These are phyloP conservation scores for Diaporthe citrichinensis DNA, from an alignment of 2,329 filamentous ascomycete genomes.

Conservation along the genomic window DNA sequence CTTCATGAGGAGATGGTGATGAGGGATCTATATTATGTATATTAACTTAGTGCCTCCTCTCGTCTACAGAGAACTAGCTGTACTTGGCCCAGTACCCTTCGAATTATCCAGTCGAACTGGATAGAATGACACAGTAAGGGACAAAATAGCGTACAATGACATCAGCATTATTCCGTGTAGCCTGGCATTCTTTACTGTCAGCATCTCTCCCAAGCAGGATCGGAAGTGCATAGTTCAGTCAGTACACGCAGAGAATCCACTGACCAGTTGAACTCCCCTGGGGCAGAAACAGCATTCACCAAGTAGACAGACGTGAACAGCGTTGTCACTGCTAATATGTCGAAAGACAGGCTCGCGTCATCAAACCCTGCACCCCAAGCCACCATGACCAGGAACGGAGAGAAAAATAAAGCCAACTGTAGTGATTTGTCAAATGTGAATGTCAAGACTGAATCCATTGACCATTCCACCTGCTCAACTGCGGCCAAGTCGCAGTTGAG, in stretches of 20 bases:
- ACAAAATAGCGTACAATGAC: background rate
- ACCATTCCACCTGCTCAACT: conserved; percentile 8
- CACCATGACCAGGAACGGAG: conserved; percentile 2
- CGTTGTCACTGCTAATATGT: background rate
- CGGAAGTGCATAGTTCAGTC: background rate
- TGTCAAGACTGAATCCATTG: conserved; percentile 3
- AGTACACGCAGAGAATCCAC: background rate
- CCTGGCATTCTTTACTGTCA: background rate
- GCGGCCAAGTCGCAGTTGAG: conserved; percentile 18
- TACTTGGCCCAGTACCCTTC: too few relatives aligned
- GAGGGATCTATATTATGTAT: background rate
- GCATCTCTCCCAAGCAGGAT: background rate
- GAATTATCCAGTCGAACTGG: background rate
- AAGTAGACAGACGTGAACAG: conserved; percentile 8
- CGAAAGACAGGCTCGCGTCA: background rate
- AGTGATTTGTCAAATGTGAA: conserved; percentile 9
- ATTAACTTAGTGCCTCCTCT: too few relatives aligned
- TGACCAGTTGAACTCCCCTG: background rate
- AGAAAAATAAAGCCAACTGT: conserved; percentile 8
- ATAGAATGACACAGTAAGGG: background rate
- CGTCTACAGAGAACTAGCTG: too few relatives aligned
- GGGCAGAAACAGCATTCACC: background rate
- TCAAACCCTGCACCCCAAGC: background rate
- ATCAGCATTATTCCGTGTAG: background rate
- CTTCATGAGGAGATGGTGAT: too few relatives aligned